Conservation (phyloP, 768 basidiomycete species). For the Boletus speciosus region DNA sequence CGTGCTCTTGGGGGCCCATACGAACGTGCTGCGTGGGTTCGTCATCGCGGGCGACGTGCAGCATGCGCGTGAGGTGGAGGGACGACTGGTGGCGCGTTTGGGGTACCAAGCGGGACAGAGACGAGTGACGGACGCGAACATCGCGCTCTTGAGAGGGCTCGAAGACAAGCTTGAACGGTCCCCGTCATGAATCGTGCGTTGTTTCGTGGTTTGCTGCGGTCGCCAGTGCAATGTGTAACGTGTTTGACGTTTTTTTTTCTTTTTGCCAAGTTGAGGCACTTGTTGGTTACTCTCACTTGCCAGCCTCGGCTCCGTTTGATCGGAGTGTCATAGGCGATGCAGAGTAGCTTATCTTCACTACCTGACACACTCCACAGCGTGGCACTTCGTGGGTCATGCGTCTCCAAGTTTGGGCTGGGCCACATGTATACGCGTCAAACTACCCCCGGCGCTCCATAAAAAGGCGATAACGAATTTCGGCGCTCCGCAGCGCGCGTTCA, state of each 20-base stretch:
- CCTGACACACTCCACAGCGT: not conserved
- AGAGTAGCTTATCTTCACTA: not conserved
- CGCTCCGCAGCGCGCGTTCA: slow-evolving; percentile 6
- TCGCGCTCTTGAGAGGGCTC: slow-evolving; percentile 19
- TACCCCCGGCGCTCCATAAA: not conserved
- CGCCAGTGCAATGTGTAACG: no score
- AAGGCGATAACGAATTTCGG: not conserved
- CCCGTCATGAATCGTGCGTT: not conserved
- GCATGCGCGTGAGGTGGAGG: slow-evolving; percentile 33
- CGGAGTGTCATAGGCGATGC: not conserved
- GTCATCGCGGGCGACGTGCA: slow-evolving; percentile 26
- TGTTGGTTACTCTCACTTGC: not conserved
- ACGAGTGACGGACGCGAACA: slow-evolving; percentile 20
- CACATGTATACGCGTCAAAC: not conserved
- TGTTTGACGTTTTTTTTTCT: not conserved
- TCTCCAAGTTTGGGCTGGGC: not conserved
- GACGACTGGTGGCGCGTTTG: slow-evolving; percentile 19
- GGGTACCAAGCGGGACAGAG: slow-evolving; percentile 26
- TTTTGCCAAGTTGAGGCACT: not conserved
- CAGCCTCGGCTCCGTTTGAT: not conserved
- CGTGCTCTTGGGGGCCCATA: slow-evolving; percentile 34
- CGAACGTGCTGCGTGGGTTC: slow-evolving; percentile 38
- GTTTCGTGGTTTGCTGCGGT: not conserved
- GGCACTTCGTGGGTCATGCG: not conserved
- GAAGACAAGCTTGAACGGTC: slow-evolving; percentile 4